phyloP scores from a whole-genome alignment of 495 filamentous ascomycete genomes.

The Beverwykella pulmonaria region DNA sequence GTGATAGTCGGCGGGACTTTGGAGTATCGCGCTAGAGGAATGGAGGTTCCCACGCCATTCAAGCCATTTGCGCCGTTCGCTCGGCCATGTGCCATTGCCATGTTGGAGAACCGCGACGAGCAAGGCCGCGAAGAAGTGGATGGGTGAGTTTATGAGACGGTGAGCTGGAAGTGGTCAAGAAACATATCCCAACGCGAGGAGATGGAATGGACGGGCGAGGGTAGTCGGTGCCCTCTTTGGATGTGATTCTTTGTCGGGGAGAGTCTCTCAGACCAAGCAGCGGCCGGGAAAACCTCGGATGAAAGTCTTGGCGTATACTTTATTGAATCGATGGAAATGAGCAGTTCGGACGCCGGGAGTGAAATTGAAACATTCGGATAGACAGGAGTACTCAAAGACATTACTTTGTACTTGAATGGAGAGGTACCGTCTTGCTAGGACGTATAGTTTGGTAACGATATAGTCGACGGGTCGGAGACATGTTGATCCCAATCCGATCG shows the following conservation, averaged over 20 bases:
- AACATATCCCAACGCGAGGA: neutral
- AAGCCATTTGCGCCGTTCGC: slow-evolving; percentile 62
- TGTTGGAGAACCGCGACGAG: slow-evolving; percentile 39
- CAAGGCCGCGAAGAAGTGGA: neutral
- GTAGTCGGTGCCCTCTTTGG: neutral
- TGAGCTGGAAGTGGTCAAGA: neutral
- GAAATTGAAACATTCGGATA: too few relatives aligned
- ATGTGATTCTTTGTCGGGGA: neutral
- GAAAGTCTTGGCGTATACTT: neutral
- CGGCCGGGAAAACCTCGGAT: neutral
- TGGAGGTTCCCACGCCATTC: slow-evolving; percentile 54
- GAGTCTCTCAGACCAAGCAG: too few relatives aligned
- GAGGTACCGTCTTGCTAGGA: neutral
- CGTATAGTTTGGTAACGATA: neutral
- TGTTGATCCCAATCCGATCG: neutral
- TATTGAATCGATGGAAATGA: too few relatives aligned
- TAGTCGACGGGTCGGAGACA: neutral
- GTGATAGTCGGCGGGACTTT: slow-evolving; percentile 30
- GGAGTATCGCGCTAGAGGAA: slow-evolving; percentile 65
- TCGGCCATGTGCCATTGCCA: slow-evolving; percentile 52
- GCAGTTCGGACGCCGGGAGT: too few relatives aligned
- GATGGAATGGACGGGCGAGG: neutral
- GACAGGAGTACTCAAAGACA: too few relatives aligned
- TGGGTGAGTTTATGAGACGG: neutral
- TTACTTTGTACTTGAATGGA: neutral